These are phyloP conservation scores for Metarhizium anisopliae DNA, from an alignment of 2,329 filamentous ascomycete genomes.

Conservation along the genomic window DNA sequence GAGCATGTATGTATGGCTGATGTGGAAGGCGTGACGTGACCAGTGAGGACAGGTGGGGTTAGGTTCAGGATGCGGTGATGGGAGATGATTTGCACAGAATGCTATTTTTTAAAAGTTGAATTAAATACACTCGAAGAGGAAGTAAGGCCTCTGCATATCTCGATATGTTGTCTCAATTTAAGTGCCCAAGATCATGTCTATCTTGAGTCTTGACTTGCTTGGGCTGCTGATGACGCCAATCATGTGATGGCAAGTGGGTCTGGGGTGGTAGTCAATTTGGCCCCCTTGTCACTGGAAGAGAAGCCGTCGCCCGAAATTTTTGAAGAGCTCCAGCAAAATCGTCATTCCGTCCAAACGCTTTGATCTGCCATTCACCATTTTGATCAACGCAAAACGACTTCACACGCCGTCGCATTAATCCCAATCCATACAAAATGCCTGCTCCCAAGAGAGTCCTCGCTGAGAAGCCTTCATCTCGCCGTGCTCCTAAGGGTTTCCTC, in stretches of 20 bases:
- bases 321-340: neutral
- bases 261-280: neutral
- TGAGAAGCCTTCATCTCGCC: constrained; percentile 33
- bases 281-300: neutral
- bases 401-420: neutral
- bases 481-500: constrained; percentile 42
- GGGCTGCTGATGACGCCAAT: constrained; percentile 1
- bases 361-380: neutral
- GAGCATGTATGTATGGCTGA: neutral
- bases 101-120: too few species aligned
- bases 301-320: neutral
- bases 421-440: constrained; percentile 38
- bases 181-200: too few species aligned
- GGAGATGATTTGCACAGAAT: too few species aligned
- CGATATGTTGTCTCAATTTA: too few species aligned
- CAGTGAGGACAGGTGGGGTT: too few species aligned
- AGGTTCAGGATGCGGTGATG: too few species aligned
- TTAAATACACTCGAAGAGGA: too few species aligned
- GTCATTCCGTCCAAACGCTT: neutral
- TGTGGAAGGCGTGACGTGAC: neutral
- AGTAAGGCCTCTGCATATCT: too few species aligned
- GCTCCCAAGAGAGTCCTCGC: constrained; percentile 48
- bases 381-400: neutral
- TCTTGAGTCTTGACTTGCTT: too few species aligned
- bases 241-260: constrained; percentile 6